These are phyloP conservation scores for Skeletonema menzelii DNA, from an alignment of 108 stramenopile species.

Conservation along the genomic window DNA sequence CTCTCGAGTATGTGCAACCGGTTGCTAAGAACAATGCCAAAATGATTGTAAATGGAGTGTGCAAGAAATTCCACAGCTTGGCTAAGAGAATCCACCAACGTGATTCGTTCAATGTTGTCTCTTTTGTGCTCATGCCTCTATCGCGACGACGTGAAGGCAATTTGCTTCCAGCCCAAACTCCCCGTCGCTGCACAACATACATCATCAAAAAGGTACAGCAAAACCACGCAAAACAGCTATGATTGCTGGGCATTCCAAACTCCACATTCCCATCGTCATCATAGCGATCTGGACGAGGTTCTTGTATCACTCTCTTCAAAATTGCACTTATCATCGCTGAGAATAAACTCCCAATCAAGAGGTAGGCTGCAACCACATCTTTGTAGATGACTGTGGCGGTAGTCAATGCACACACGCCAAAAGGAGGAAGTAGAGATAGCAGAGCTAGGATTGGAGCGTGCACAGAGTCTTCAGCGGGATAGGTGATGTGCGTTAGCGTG, in stretches of 20 bases:
- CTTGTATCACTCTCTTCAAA: constrained; percentile 11
- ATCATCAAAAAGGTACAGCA: constrained; percentile 30
- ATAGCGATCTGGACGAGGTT: constrained; percentile 29
- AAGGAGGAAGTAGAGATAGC: constrained; percentile 30
- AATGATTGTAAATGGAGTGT: constrained; percentile 6
- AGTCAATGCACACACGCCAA: constrained; percentile 22
- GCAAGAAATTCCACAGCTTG: constrained; percentile 15
- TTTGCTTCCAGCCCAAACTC: neutral
- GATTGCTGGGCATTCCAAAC: constrained; percentile 60
- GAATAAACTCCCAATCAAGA: constrained; percentile 12
- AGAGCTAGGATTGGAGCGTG: constrained; percentile 22
- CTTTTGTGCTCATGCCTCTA: neutral
- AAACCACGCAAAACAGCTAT: constrained; percentile 46
- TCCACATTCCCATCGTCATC: constrained; percentile 7
- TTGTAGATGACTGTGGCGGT: constrained; percentile 20
- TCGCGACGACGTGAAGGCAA: constrained; percentile 1
- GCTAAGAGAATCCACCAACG: neutral
- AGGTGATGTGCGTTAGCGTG: constrained; percentile 39
- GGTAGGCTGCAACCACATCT: constrained; percentile 36
- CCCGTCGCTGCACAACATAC: constrained; percentile 22
- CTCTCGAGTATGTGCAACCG: constrained; percentile 34
- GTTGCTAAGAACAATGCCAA: constrained; percentile 19
- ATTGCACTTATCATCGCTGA: neutral
- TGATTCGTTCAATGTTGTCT: neutral
- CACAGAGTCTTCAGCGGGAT: constrained; percentile 3